Base-by-base conservation (phyloP, 2,329 filamentous ascomycete species). In the Ophiocordyceps sinensis region DNA sequence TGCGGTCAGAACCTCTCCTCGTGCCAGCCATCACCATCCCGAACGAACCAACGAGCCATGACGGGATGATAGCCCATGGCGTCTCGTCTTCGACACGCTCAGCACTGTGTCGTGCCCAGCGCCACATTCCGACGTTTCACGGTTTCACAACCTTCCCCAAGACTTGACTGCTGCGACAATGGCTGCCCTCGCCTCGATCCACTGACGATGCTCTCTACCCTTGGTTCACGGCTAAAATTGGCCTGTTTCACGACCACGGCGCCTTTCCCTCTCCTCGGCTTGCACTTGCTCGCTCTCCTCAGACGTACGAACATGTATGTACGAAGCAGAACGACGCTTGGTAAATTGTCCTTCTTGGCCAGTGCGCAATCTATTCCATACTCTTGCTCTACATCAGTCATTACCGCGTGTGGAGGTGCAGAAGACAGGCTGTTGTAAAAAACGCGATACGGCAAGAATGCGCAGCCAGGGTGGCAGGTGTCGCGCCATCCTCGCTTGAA, bases 81-180 rank as follows among this genome's bases (percentile, higher is more conserved):
- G 19, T 23, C 15, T 13, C 38, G 19, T 23, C 15, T 13, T 37
- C 14, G 36, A 11, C 30, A 6, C 30, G 23, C n/a, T 6, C 28
- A 15, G 28, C n/a, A 14, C 35, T 41, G 26, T 30, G 39, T 34
- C n/a, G 14, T 34, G 21, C 17, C 19, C 36, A 13, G 36, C 28
- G 29, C 40, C 34, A 31, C 40, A 42, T 35, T 38, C 29, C 29
- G 21, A 37, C 36, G 31, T 37, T 37, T 28, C 36, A 41, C 28
- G 8, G 30, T 21, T 21, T 35, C 23, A n/a, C 28, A 28, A n/a
- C 21, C 19, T 34, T 29, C 15, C 32, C 17, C 7, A 35, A 26
- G 23, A 35, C 32, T 15, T 19, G 21, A 35, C 23, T n/a, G 17
- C 39, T 17, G 19, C 39, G 14, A 28, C 19, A 14, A n/a, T 37